phyloP scores from a whole-genome alignment of 768 basidiomycete genomes.

The Pulveroboletus frians region DNA sequence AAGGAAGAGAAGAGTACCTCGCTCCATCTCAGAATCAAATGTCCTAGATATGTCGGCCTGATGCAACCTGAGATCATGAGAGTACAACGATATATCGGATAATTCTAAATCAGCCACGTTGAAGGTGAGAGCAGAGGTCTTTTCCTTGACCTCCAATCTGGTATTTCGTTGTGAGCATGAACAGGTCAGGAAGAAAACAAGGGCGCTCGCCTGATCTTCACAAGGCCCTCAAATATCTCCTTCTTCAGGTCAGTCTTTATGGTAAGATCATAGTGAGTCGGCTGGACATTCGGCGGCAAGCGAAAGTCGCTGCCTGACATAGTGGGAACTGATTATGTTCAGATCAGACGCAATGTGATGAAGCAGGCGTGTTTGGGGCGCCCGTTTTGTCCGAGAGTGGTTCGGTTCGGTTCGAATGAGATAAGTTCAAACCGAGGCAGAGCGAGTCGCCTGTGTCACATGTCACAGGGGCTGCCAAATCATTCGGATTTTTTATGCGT shows the following conservation, averaged over 20 bases:
- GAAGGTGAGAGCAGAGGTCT: slow-evolving; percentile 59
- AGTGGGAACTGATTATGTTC: too few species aligned
- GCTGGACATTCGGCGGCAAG: slow-evolving; percentile 61
- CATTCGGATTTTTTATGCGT: too few species aligned
- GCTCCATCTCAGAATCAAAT: slow-evolving; percentile 60
- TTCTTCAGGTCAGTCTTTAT: slow-evolving; percentile 77
- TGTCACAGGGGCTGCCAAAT: too few species aligned
- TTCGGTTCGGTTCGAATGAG: too few species aligned
- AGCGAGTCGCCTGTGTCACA: too few species aligned
- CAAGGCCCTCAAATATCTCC: slow-evolving; percentile 72
- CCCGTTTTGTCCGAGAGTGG: too few species aligned
- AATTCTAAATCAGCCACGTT: slow-evolving; percentile 61
- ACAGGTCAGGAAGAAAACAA: not conserved
- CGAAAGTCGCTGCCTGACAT: slow-evolving; percentile 33
- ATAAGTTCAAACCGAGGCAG: too few species aligned
- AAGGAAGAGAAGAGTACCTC: slow-evolving; percentile 56
- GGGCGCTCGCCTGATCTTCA: slow-evolving; percentile 56
- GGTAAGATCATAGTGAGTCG: slow-evolving; percentile 73
- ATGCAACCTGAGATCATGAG: slow-evolving; percentile 47
- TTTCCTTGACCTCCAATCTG: slow-evolving; percentile 59
- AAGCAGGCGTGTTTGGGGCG: too few species aligned
- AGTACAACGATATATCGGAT: slow-evolving; percentile 50
- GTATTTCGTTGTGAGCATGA: not conserved
- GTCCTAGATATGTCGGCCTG: slow-evolving; percentile 42
- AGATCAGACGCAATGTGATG: too few species aligned